phyloP scores from a whole-genome alignment of 2,329 filamentous ascomycete species.

The Cyclaneusma minus region DNA sequence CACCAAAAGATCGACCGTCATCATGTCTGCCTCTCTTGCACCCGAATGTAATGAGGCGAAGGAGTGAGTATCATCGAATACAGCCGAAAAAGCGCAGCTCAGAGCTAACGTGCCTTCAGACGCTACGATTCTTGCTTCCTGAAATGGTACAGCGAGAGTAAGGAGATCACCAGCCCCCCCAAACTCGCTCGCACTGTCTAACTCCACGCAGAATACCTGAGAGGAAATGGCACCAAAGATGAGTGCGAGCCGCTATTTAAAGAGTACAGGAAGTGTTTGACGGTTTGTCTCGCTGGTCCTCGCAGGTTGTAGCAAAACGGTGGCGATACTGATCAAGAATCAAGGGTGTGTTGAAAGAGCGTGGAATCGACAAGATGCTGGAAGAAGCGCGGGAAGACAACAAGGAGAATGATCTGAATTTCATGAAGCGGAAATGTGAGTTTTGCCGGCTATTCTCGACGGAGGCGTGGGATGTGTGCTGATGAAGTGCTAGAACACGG shows the following conservation, averaged over 20 bases:
- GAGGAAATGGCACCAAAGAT: constrained; percentile 64
- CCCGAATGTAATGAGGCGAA: constrained; percentile 93
- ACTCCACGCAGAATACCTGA: constrained; percentile 58
- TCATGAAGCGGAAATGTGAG: constrained; percentile 35
- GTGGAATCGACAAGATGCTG: constrained; percentile 84
- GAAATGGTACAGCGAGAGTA: constrained; percentile 99
- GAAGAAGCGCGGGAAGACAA: constrained; percentile 83
- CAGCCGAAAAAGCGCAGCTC: too few species aligned
- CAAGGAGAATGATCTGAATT: constrained; percentile 67
- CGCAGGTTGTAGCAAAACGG: background rate
- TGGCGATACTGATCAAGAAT: constrained; percentile 1
- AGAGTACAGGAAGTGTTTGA: constrained; percentile 75
- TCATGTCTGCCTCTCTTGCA: constrained; percentile 87
- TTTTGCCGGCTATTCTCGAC: too few species aligned
- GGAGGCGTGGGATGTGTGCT: too few species aligned
- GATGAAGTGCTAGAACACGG: too few species aligned
- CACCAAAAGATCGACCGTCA: constrained; percentile 6
- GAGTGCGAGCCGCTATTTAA: constrained; percentile 80
- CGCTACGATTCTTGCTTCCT: constrained; percentile 95
- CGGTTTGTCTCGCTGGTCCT: constrained; percentile 34
- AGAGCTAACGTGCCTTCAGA: constrained; percentile 28
- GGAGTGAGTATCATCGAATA: constrained; percentile 63
- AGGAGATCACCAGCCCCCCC: constrained; percentile 19
- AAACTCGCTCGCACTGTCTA: constrained; percentile 6
- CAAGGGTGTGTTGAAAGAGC: constrained; percentile 71